phyloP scores from a whole-genome alignment of 179 eudicot genomes.

The Pouteria campechiana region DNA sequence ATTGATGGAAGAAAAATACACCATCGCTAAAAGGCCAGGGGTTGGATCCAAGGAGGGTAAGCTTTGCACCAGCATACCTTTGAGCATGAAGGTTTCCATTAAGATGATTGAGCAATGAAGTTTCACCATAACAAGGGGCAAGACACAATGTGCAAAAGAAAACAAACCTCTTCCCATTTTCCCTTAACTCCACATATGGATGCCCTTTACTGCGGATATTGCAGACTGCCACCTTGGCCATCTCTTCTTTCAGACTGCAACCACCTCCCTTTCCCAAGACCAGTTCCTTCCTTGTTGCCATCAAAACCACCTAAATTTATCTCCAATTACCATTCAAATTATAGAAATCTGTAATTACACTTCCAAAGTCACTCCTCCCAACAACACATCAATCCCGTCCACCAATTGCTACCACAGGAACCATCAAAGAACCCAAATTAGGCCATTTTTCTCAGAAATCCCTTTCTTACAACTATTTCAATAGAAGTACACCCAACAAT shows the following conservation, averaged over 20 bases:
- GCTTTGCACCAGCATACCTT: constrained; percentile 49
- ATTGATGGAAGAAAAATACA: constrained; percentile 47
- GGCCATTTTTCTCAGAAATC: too few species aligned
- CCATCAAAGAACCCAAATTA: too few species aligned
- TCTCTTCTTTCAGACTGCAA: constrained; percentile 48
- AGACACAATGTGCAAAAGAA: constrained; percentile 82
- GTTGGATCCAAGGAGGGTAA: constrained; percentile 55
- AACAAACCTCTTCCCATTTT: constrained; percentile 58
- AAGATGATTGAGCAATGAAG: constrained; percentile 52
- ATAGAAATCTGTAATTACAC: too few species aligned
- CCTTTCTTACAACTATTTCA: too few species aligned
- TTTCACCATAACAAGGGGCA: constrained; percentile 71
- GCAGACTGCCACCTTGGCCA: constrained; percentile 43
- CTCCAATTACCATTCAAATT: too few species aligned
- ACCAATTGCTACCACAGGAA: too few species aligned
- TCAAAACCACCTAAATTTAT: too few species aligned
- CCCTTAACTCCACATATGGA: constrained; percentile 73
- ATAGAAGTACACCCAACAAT: too few species aligned
- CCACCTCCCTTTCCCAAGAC: constrained; percentile 34
- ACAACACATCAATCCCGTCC: background rate
- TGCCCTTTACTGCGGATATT: constrained; percentile 64
- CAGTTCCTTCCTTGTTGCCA: constrained; percentile 52
- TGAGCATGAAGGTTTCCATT: constrained; percentile 54
- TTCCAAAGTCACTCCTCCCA: background rate
- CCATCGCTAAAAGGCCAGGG: constrained; percentile 95